Base-by-base conservation (phyloP, 805 yeast species). In the Huiozyma naganishii region DNA sequence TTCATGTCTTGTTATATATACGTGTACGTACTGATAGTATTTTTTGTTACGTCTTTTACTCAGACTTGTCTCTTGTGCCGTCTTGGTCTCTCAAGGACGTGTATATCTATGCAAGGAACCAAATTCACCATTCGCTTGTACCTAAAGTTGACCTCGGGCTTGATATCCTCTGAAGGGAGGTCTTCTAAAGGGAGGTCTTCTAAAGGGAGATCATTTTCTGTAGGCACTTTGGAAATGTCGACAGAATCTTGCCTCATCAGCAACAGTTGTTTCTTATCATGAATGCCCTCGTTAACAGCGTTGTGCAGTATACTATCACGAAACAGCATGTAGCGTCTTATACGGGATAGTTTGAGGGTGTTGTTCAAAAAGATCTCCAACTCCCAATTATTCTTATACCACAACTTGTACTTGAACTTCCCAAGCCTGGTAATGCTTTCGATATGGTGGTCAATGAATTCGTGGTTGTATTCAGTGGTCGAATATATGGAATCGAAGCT, bases 71-170 rank as follows among this genome's bases (percentile, higher is more conserved):
- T 17, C 9, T 44, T 47, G 35, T 49, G 48, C 38, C 65, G 53
- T 48, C 52, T 57, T 27, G 66, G 66, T 28, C 66, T 48, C 35
- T 52, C 53, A 8, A 61, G 45, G 7, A 62, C 55, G 41, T 61
- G 61, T 4, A 60, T 47, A 35, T 55, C 59, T 6, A 62, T 45
- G 37, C 60, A 57, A 5, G 53, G 54, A 0, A 59, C 60, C 7
- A 58, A 45, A 27, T 50, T 58, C 11, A 47, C 30, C 32, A 55
- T 45, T 1, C 58, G 56, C 27, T 36, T 46, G 41, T 61, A 60
- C 13, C 41, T 49, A 35, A 52, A 52, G 1, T 40, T 41, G 10
- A 61, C 42, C 7, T 44, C 47, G 1, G 64, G 64, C 39, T 62
- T 46, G 45, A 10, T 17, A 17, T 17, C 23, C 23, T 17, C 23